phyloP scores from a whole-genome alignment of 148 eudicot species.

The Cornus suecica region DNA sequence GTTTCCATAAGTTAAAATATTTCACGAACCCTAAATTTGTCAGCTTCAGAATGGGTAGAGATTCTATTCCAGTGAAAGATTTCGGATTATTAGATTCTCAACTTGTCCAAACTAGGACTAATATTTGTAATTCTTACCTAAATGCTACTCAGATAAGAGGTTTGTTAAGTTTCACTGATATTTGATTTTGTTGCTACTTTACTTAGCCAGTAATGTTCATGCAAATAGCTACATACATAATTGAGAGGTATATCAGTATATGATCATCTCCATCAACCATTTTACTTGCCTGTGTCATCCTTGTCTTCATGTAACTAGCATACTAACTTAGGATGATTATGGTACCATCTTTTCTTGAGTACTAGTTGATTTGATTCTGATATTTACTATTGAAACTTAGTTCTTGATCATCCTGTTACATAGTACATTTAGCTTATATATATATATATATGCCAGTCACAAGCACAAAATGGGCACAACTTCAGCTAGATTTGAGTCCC shows the following conservation, averaged over 20 bases:
- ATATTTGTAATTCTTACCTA: not conserved
- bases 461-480: not conserved
- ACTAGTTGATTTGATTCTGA: not conserved
- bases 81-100: not conserved
- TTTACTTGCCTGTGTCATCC: too few relatives aligned
- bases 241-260: too few relatives aligned
- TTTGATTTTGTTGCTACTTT: not conserved
- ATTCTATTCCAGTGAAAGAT: conserved; percentile 6
- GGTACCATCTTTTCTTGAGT: not conserved
- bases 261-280: too few relatives aligned
- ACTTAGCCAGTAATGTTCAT: not conserved
- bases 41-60: not conserved
- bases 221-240: too few relatives aligned
- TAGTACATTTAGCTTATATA: not conserved
- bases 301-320: too few relatives aligned
- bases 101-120: not conserved
- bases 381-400: not conserved
- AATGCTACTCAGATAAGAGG: not conserved
- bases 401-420: not conserved
- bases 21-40: conserved; percentile 2
- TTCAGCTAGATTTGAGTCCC: not conserved
- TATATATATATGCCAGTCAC: not conserved
- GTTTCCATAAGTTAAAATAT: not conserved
- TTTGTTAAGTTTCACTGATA: too few relatives aligned
- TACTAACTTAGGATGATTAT: not conserved